Percentiles rank a stretch among this genome's conserved stretches.
These are phyloP conservation scores for Magnusiomyces tetraspermus DNA, from an alignment of 1,139 yeast species.

Conservation along the genomic window DNA sequence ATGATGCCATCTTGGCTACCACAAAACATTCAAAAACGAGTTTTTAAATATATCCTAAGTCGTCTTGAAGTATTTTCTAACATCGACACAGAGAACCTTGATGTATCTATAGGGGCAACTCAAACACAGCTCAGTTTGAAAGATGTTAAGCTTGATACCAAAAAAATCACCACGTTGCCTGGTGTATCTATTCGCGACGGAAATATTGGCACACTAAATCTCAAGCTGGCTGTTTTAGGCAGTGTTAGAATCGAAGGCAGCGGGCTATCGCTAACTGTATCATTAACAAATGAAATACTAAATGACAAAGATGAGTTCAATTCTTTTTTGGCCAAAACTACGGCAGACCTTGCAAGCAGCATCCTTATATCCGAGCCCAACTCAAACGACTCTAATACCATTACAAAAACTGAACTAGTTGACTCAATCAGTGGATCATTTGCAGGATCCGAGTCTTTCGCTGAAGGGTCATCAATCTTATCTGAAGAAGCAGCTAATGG, in stretches of 20 bases:
- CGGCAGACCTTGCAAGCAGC: conserved; percentile 34
- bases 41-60: conserved; percentile 67
- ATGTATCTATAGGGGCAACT: conserved; percentile 58
- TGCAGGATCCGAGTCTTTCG: conserved; percentile 1
- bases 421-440: neutral
- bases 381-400: conserved; percentile 1
- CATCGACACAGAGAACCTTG: conserved; percentile 69
- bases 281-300: conserved; percentile 24
- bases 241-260: conserved; percentile 57
- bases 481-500: conserved; percentile 19
- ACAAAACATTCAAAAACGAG: conserved; percentile 48
- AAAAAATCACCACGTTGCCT: conserved; percentile 53
- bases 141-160: conserved; percentile 64
- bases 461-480: conserved; percentile 2
- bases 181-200: conserved; percentile 62
- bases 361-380: conserved; percentile 23
- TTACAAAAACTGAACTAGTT: neutral
- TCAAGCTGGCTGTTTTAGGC: conserved; percentile 46
- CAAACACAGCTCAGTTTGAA: conserved; percentile 44
- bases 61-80: conserved; percentile 79
- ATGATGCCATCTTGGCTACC: conserved; percentile 15
- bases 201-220: conserved; percentile 43
- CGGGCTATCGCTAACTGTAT: conserved; percentile 49
- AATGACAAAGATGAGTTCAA: conserved; percentile 25
- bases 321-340: conserved; percentile 52